Evolutionary conservation across 306 rosid species (phyloP), one percentile per base, ranked within the genome.

Genomic region (Lathyrus aphaca): DNA sequence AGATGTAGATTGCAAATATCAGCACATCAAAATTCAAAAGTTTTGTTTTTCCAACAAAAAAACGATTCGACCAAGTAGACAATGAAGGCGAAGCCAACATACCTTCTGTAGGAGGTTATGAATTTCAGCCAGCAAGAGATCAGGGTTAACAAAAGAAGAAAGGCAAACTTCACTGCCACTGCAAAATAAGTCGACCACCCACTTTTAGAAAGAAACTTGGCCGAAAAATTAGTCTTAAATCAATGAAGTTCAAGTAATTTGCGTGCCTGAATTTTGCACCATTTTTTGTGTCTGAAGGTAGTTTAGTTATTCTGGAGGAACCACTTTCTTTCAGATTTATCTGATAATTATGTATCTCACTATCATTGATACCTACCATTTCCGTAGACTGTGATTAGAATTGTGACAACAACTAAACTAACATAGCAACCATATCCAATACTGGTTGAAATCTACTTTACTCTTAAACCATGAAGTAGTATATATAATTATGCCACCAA

Each of bases 121-220:
- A 66, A 90, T 77, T 76, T 83, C 88, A 39, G 74, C 86, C 79
- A 80, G 66, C 71, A 90, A 82, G 71, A 80, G 81, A 59, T 90
- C 90, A 45, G 79, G 51, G 61, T 72, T 81, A 84, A 79, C 75
- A 6, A 19, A 46, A 67, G 80, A 75, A 38, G 80, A 84, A 17
- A 93, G 55, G 45, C 86, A 74, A 16, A 88, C 89, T 88, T 93
- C 97, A 37, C 90, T 90, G 40, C 98, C 98, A 78, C 98, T 93
- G 89, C 10, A 66, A 76, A 72, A 38, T 50, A 73, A 46, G 69
- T 51, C 11, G 8, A 80, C 30, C 45, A 43, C 58, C n/a, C 15
- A 68, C 49, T 61, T 71, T 11, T 9, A 13, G 44, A 45, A 42
- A 30, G 46, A 71, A 71, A 66, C 30, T 43, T 30, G 17, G 58